Base-by-base conservation (phyloP, 257 asterid species). In the Solanum lignicaule region DNA sequence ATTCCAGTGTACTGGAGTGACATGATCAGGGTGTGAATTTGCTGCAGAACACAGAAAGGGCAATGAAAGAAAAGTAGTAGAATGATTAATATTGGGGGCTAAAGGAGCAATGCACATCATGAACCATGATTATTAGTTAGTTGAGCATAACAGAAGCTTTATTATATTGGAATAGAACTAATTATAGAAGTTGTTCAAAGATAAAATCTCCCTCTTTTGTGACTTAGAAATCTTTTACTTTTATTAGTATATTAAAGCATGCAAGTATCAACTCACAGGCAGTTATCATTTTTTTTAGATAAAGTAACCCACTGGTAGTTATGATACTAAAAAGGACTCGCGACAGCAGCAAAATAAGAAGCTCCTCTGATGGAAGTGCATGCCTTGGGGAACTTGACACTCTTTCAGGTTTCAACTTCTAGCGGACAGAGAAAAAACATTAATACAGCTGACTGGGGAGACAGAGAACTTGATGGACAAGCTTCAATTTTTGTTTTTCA, bases 21-120 rank as follows among this genome's bases (percentile, higher is more conserved):
- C 96, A 92, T 89, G 74, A 94, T 69, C 38, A 97, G 97, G 29
- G 94, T 88, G 88, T 97, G 99, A 90, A 97, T 97, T 90, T 94
- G 97, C 99, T 96, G 98, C 94, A 90, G 89, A 85, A 86, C 83
- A 85, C 41, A 60, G 46, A 81, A 38, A 43, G 76, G 69, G 71
- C 65, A 83, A 79, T 73, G 72, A 75, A 82, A 88, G 10, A 66
- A 66, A 20, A 20, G 58, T 38, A 81, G 85, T 74, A 90, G 29
- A 46, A 29, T 81, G 33, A 46, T 43, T 5, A 23, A 81, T 27
- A 46, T 81, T 81, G 33, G 39, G 27, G 69, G 69, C 41, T 38
- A 48, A 81, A 18, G 68, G 39, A 46, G 12, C 27, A 81, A 29
- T 31, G 29, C 41, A 48, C 27, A 79, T 27, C 69, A 81, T 48